Evolutionary conservation across 441 rosid genomes (phyloP), one percentile per base, ranked within the genome.

Genomic region (Pelargonium fulgidum): DNA sequence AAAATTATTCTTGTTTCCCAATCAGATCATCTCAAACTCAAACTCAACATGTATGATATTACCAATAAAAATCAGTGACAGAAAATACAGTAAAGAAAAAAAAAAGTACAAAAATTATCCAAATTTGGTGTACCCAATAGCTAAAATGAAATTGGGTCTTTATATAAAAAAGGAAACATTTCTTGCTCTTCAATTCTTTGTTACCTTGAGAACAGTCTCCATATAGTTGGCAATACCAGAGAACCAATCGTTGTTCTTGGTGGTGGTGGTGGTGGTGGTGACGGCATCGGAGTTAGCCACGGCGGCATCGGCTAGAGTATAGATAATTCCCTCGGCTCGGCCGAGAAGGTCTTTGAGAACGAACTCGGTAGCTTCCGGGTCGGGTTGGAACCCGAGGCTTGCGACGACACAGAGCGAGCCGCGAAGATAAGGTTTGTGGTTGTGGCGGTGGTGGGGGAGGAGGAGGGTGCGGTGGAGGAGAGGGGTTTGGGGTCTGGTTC

Each of bases 181-280:
- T 44, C 10, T n/a, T n/a, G n/a, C n/a, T n/a, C n/a, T n/a, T n/a
- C n/a, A n/a, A n/a, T n/a, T n/a, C n/a, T n/a, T n/a, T n/a, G n/a
- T 44, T 64, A 90, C 98, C 98, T 93, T 93, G 66, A 93, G 81
- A 42, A 89, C 82, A 70, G 79, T 73, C 76, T 93, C 98, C 94
- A 93, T 84, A 67, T 75, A 83, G 81, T 73, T 71, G 29, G 95
- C 75, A 7, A 91, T 86, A 54, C 97, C 97, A 70, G 97, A 86
- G 29, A 93, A 81, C 98, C 98, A 91, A 80, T 93, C 97, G 65
- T 50, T 80, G 73, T 67, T 84, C 85, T 88, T 91, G 29, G 75
- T 81, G 14, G 89, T 73, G 17, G 76, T 10, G 1, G 82, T 45
- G 11, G n/a, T n/a, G n/a, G n/a, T n/a, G n/a, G n/a, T n/a, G n/a